Conservation (phyloP, 768 basidiomycete genomes). For the Leccinum pellstonianum region DNA sequence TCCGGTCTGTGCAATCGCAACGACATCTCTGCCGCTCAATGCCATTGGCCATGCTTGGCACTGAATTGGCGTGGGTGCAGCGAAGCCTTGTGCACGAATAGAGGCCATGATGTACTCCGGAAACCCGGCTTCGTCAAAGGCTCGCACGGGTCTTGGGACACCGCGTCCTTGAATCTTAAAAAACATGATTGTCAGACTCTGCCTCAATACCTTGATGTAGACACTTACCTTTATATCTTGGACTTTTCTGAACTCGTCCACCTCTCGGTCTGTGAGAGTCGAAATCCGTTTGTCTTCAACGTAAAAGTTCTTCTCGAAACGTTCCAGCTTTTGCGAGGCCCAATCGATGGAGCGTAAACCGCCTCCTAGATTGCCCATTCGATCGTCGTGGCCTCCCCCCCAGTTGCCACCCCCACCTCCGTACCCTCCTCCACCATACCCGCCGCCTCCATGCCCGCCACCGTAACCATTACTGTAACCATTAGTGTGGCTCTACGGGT, state of each 20-base stretch:
- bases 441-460: constrained; percentile 30
- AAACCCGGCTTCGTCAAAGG: constrained; percentile 94
- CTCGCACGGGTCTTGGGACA: constrained; percentile 85
- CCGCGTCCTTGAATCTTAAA: constrained; percentile 79
- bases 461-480: constrained; percentile 37
- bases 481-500: constrained; percentile 31
- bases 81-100: constrained; percentile 92
- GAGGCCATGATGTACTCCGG: constrained; percentile 95
- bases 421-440: constrained; percentile 31
- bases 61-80: constrained; percentile 90
- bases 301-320: constrained; percentile 98
- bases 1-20: constrained; percentile 97
- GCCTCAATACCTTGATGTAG: neutral
- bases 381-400: constrained; percentile 51
- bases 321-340: constrained; percentile 66
- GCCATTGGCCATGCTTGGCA: constrained; percentile 99
- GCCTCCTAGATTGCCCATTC: constrained; percentile 79
- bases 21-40: constrained; percentile 86
- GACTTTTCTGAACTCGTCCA: constrained; percentile 77
- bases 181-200: constrained; percentile 1
- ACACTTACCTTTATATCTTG: constrained; percentile 83
- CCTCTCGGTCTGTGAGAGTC: constrained; percentile 75
- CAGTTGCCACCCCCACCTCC: constrained; percentile 33
- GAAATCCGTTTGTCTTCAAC: constrained; percentile 85
- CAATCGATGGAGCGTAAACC: constrained; percentile 86